Evolutionary conservation across 495 filamentous ascomycete species (phyloP), one percentile per base, ranked within the genome.

Genomic region (Jackrogersella multiformis): DNA sequence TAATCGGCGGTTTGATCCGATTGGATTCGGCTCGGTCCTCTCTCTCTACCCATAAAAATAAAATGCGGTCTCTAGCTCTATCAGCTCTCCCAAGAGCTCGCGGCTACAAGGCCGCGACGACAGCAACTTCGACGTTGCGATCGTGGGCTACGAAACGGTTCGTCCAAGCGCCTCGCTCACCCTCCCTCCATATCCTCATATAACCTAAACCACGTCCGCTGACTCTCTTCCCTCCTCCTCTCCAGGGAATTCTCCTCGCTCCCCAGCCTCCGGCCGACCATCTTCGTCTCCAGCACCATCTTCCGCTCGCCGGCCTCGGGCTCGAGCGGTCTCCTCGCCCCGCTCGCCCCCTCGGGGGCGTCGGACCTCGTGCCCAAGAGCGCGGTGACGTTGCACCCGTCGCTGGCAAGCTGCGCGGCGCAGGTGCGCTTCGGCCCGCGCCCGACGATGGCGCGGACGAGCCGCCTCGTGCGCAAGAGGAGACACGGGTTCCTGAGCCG

Each of bases 381-480:
- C 0, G 34, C 73, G 15, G 66, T 82, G 42, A 74, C 78, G 2
- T 24, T 73, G 18, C 75, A 81, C 65, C 81, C 81, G 38, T 76
- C 76, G 34, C 69, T 83, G 2, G 42, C 42, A 16, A 70, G 70
- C 34, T 39, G 52, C 45, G 52, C 53, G n/a, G 24, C 62, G 39
- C 81, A 83, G 72, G 72, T 82, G 42, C 78, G 81, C 16, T 82
- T 73, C 75, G 81, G 79, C 0, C 81, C 81, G 35, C 76, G 80
- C 21, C 69, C 79, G 32, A 82, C 79, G 35, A 78, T 82, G 79
- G 72, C 75, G 28, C 58, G 71, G 13, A 41, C 71, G 46, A 80
- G 69, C 39, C 74, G 81, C n/a, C 71, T 84, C n/a, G 63, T 81
- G n/a, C 79, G 81, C 70, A 82, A 82, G 75, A 65, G 81, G 26